A percentile compares a stretch with the other conserved stretches of the same genome.
phyloP scores from a whole-genome alignment of 202 grass and related monocot species.

The Musa balbisiana region DNA sequence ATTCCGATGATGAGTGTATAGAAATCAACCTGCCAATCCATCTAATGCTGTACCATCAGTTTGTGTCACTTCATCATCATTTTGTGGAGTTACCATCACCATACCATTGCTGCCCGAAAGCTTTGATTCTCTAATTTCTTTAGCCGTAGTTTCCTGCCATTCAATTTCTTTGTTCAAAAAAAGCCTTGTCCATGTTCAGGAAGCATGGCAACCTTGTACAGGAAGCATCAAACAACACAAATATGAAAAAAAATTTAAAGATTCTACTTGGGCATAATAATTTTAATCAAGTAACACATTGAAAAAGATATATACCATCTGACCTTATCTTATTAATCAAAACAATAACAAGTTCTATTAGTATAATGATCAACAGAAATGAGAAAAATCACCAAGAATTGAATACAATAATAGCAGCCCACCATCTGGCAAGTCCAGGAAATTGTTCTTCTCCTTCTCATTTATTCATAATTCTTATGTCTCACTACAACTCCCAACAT shows the following conservation, averaged over 20 bases:
- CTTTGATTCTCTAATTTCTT: conserved; percentile 33
- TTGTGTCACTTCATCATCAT: conserved; percentile 47
- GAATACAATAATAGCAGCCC: too few relatives aligned
- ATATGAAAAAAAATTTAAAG: not conserved
- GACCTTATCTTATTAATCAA: not conserved
- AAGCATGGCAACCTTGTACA: too few relatives aligned
- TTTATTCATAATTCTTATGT: too few relatives aligned
- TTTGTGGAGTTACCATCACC: conserved; percentile 19
- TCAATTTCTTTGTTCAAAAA: not conserved
- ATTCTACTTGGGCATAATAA: not conserved
- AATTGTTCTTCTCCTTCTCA: too few relatives aligned
- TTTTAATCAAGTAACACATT: not conserved
- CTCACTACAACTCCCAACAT: not conserved
- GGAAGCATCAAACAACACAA: not conserved
- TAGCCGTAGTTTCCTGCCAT: not conserved
- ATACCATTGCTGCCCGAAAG: conserved; percentile 28
- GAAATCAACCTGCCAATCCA: conserved; percentile 40
- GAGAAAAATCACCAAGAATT: too few relatives aligned
- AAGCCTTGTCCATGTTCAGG: not conserved
- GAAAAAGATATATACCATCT: not conserved
- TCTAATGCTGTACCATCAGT: conserved; percentile 49
- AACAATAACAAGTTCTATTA: not conserved
- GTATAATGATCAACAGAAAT: too few relatives aligned
- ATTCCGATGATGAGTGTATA: not conserved
- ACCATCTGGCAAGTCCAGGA: too few relatives aligned